Percentiles rank a stretch among this genome's conserved stretches.
These are phyloP conservation scores for Kwoniella sp. DNA, from an alignment of 768 basidiomycete genomes.

Conservation along the genomic window DNA sequence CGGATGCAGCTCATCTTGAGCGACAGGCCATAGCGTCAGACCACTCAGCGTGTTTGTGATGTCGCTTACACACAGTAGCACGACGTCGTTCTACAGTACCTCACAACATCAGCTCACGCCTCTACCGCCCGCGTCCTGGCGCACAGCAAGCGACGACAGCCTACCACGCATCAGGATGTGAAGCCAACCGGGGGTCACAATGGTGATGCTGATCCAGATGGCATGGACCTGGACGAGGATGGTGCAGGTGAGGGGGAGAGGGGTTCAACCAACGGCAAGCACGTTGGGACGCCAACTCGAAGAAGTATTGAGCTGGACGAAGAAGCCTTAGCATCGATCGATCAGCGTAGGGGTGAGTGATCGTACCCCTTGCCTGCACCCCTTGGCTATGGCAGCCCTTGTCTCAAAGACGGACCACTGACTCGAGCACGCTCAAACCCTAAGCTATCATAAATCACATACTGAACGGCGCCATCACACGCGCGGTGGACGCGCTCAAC, in stretches of 20 bases:
- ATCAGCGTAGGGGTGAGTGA: conserved; percentile 25
- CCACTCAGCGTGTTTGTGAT: background rate
- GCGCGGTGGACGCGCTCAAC: conserved; percentile 65
- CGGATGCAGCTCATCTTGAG: too few relatives aligned
- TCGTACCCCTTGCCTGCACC: too few relatives aligned
- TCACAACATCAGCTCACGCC: conserved; percentile 33
- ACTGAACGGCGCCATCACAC: conserved; percentile 68
- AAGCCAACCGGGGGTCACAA: background rate
- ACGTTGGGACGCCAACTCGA: too few relatives aligned
- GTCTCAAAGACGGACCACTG: background rate
- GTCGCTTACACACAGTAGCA: conserved; percentile 18
- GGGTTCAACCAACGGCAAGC: too few relatives aligned
- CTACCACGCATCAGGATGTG: background rate
- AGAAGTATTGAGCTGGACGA: too few relatives aligned
- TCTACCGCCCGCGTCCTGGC: conserved; percentile 32
- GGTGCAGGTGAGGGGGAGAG: background rate
- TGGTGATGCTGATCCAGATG: too few relatives aligned
- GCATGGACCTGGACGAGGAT: conserved; percentile 22
- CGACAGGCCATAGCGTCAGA: too few relatives aligned
- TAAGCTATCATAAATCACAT: conserved; percentile 68
- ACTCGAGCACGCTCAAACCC: background rate
- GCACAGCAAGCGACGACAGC: background rate
- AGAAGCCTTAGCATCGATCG: conserved; percentile 19
- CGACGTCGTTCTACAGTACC: conserved; percentile 37
- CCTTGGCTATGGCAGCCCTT: background rate